phyloP scores from a whole-genome alignment of 352 stramenopile genomes.

The Globisporangium paddicum region DNA sequence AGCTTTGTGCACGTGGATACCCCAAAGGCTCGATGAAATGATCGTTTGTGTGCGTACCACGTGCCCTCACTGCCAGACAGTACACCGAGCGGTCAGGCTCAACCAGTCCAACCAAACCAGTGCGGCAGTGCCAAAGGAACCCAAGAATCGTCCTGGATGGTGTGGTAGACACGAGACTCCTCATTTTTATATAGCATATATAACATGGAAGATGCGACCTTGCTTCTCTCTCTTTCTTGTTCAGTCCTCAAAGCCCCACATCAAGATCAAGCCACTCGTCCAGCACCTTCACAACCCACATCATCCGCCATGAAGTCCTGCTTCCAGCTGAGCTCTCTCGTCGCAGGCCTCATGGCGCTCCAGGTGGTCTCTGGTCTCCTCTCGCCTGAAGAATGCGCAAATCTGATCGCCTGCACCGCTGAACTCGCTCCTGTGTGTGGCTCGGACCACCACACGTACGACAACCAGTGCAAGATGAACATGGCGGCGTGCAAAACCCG shows the following conservation, averaged over 20 bases:
- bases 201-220: too few species aligned
- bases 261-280: not conserved
- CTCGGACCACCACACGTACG: constrained; percentile 18
- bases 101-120: too few species aligned
- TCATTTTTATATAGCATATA: too few species aligned
- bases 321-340: not conserved
- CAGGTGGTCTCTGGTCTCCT: not conserved
- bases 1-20: too few species aligned
- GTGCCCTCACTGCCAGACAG: too few species aligned
- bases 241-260: not conserved
- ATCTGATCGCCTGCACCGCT: constrained; percentile 3
- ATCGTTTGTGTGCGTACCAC: too few species aligned
- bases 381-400: not conserved
- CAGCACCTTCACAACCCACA: too few species aligned
- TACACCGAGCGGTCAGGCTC: too few species aligned
- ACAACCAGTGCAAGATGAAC: constrained; percentile 16
- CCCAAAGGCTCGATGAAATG: too few species aligned
- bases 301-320: not conserved
- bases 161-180: too few species aligned
- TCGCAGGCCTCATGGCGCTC: not conserved
- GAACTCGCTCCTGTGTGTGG: constrained; percentile 16
- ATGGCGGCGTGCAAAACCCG: constrained; percentile 11
- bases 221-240: not conserved
- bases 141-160: too few species aligned
- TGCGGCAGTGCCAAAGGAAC: too few species aligned